Base-by-base conservation (phyloP, 371 early-diverging fungal species). In the Zychaea mexicana region DNA sequence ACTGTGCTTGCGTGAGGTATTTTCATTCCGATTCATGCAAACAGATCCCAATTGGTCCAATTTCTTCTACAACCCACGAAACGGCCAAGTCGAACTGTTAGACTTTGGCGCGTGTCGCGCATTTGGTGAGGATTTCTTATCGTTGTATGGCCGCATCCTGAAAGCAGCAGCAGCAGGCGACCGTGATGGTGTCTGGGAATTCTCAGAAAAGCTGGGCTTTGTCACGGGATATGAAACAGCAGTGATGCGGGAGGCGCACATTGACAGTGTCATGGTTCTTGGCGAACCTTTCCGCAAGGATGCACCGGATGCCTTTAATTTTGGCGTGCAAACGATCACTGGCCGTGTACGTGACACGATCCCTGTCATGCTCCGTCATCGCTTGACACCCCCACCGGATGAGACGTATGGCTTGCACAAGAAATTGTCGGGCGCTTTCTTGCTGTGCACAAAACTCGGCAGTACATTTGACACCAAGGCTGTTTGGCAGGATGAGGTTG, bases 21-120 rank as follows among this genome's bases (percentile, higher is more conserved):
- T 97, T 71, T 88, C 87, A 26, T 96, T 94, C 74, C 83, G 88
- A 60, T 95, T 92, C 76, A 98, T 98, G 98, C 98, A 98, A 75
- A 98, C 98, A 12, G 98, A 98, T 71, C 98, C 98, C 4, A 98
- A 98, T 72, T 98, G 97, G 97, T 87, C 95, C 59, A 98, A 98
- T 74, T 98, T 98, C 69, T 79, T 98, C 64, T 98, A 94, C 71
- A 88, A 95, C 68, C 73, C 70, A 15, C 39, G 42, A 6, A 82
- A 82, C 17, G 76, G 81, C 31, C 90, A 86, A 79, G 81, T 97
- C 52, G 89, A 90, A 27, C 68, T 98, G 67, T 70, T 98, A 26
- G 98, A 98, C 72, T 98, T 98, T 83, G 98, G 98, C 15, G 94
- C 97, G 1, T 90, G 94, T 26, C 86, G 97, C n/a, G 90, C 85